phyloP scores from a whole-genome alignment of 495 filamentous ascomycete genomes.

The Aspergillus egyptiacus region DNA sequence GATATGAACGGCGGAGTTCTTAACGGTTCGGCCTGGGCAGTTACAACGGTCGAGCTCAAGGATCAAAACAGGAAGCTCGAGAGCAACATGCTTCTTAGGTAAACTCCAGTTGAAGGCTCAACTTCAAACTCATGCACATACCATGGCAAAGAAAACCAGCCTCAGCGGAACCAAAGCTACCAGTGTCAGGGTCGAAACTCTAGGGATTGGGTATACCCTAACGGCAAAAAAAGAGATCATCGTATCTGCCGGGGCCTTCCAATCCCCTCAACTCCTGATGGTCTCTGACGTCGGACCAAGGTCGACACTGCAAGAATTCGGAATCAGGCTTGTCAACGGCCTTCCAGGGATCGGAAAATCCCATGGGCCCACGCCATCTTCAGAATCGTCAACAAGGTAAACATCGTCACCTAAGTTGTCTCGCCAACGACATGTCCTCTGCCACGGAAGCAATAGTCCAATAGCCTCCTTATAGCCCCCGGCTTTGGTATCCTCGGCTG shows the following conservation, averaged over 20 bases:
- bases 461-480: constrained; percentile 7
- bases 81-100: constrained; percentile 28
- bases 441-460: constrained; percentile 1
- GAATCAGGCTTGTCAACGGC: constrained; percentile 36
- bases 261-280: constrained; percentile 9
- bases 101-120: neutral
- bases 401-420: constrained; percentile 16
- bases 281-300: constrained; percentile 5
- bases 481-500: constrained; percentile 25
- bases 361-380: constrained; percentile 33
- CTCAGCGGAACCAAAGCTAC: constrained; percentile 30
- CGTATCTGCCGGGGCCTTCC: neutral
- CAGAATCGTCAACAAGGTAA: constrained; percentile 17
- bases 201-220: constrained; percentile 24
- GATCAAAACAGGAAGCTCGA: constrained; percentile 32
- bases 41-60: constrained; percentile 31
- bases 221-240: constrained; percentile 38
- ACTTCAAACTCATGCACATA: constrained; percentile 29
- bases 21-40: constrained; percentile 32
- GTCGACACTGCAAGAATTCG: constrained; percentile 21
- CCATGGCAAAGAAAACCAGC: constrained; percentile 38
- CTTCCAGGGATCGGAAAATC: constrained; percentile 40
- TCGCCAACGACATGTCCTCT: constrained; percentile 7
- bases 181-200: constrained; percentile 25
- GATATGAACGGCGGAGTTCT: constrained; percentile 41